Conservation (phyloP, 176 grass and related monocot species). For the Thinopyrum elongatum region DNA sequence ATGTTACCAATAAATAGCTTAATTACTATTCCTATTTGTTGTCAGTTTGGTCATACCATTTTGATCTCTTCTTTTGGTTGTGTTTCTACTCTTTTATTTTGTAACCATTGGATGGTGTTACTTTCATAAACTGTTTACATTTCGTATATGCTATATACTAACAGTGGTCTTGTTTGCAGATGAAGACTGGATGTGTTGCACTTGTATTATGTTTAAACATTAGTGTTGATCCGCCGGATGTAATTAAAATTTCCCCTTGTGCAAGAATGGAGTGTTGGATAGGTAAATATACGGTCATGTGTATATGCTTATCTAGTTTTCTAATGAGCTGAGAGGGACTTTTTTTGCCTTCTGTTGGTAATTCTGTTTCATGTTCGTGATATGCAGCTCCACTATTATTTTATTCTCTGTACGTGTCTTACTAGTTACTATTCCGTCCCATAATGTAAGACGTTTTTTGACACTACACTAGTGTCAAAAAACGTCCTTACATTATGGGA, state of each 20-base stretch:
- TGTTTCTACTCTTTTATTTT: background rate
- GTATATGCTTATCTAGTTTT: conserved; percentile 20
- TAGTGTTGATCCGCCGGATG: conserved; percentile 93
- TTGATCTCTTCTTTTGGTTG: background rate
- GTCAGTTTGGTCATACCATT: background rate
- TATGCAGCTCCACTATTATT: background rate
- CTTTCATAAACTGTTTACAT: conserved; percentile 8
- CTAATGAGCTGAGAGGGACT: background rate
- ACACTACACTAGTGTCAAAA: no score
- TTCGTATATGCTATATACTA: conserved; percentile 26
- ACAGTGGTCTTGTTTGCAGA: conserved; percentile 64
- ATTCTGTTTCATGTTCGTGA: conserved; percentile 16
- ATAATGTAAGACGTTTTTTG: no score
- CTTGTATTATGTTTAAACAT: conserved; percentile 99
- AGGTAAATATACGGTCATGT: conserved; percentile 52
- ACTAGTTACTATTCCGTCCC: background rate
- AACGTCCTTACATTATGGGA: no score
- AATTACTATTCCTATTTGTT: background rate
- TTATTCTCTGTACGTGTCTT: background rate
- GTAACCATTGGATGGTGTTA: background rate
- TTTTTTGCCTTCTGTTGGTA: conserved; percentile 8
- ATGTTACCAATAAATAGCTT: conserved; percentile 19
- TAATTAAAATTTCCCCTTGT: conserved; percentile 99
- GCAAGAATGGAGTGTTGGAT: conserved; percentile 99
- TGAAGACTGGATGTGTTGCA: conserved; percentile 98